phyloP scores from a whole-genome alignment of 106 monocot species.

The Triglochin maritima region DNA sequence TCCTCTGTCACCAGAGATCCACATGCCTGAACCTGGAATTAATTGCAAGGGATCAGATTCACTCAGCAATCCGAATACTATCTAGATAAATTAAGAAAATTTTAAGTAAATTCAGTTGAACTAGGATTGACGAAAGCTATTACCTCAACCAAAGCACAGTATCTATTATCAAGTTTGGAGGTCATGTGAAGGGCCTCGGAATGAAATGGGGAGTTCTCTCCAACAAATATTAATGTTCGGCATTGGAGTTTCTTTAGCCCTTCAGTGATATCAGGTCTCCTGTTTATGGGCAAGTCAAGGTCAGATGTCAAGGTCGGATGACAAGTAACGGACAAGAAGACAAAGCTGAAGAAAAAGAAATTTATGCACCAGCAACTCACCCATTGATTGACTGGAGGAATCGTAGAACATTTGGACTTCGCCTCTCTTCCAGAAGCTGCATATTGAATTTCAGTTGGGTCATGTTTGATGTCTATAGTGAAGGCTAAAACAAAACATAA shows the following conservation, averaged over 20 bases:
- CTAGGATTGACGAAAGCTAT: background rate
- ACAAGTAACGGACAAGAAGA: background rate
- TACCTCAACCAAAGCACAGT: conserved; percentile 70
- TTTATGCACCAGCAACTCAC: conserved; percentile 14
- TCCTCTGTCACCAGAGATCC: conserved; percentile 76
- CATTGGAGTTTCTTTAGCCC: conserved; percentile 40
- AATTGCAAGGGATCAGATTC: no score
- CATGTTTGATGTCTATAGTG: background rate
- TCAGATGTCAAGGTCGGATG: background rate
- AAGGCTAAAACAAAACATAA: background rate
- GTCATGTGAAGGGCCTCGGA: conserved; percentile 59
- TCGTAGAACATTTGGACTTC: conserved; percentile 37
- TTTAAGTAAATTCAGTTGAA: no score
- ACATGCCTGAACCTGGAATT: conserved; percentile 37
- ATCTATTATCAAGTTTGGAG: conserved; percentile 60
- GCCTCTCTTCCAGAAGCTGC: conserved; percentile 55
- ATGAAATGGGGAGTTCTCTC: conserved; percentile 57
- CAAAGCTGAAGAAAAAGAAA: background rate
- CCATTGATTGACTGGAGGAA: conserved; percentile 60
- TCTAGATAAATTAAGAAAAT: no score
- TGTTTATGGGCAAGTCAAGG: conserved; percentile 12
- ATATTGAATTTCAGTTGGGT: background rate
- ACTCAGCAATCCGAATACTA: no score
- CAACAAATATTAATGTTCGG: conserved; percentile 61
- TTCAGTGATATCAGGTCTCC: conserved; percentile 55